Percentiles rank a stretch among this genome's conserved stretches.
Evolutionary conservation across 768 basidiomycete genomes (phyloP).

Genomic region (Tulasnella sp.): DNA sequence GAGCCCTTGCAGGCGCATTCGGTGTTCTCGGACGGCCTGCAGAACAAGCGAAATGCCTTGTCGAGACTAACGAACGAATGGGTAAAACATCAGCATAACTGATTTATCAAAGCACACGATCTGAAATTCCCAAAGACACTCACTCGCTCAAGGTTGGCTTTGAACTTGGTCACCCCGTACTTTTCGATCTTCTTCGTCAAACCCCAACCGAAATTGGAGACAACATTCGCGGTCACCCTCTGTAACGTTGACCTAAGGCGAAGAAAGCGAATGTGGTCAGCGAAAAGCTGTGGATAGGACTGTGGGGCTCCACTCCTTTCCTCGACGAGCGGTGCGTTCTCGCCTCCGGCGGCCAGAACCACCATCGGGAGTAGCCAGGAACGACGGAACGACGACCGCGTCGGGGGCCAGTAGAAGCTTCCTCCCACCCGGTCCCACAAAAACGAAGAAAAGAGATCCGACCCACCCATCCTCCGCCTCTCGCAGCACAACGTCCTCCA

Average conservation of each 20-base stretch:
- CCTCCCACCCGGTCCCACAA: too few species aligned
- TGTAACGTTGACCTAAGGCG: constrained; percentile 80
- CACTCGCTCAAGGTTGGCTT: constrained; percentile 76
- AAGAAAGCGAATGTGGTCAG: too few species aligned
- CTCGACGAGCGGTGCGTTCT: too few species aligned
- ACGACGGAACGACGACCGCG: too few species aligned
- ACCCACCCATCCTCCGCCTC: constrained; percentile 61
- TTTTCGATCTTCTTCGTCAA: constrained; percentile 78
- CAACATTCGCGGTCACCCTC: constrained; percentile 72
- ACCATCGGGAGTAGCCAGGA: too few species aligned
- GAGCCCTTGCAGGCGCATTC: constrained; percentile 31
- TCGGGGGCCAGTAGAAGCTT: too few species aligned
- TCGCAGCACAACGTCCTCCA: constrained; percentile 65
- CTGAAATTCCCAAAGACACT: constrained; percentile 21
- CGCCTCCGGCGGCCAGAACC: too few species aligned
- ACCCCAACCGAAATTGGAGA: constrained; percentile 87
- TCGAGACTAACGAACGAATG: constrained; percentile 69
- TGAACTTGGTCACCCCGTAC: constrained; percentile 74
- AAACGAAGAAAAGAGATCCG: constrained; percentile 8
- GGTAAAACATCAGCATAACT: constrained; percentile 6
- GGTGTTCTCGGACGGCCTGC: constrained; percentile 65
- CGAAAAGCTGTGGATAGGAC: not conserved
- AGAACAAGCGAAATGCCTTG: constrained; percentile 81
- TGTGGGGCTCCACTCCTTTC: too few species aligned
- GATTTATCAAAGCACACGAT: not conserved